phyloP scores from a whole-genome alignment of 179 eudicot genomes.

The Silene coronaria region DNA sequence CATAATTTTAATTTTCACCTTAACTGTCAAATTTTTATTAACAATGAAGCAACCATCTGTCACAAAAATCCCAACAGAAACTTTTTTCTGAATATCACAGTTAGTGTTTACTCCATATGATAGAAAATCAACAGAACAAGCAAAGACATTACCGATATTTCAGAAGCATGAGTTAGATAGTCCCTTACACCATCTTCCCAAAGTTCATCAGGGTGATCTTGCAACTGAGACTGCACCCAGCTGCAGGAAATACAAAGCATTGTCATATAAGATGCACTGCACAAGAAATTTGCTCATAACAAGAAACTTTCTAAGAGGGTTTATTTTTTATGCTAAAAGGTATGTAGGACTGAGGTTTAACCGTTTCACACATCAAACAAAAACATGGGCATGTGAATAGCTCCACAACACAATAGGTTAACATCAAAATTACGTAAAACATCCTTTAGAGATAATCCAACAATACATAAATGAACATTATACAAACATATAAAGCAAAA shows the following conservation, averaged over 20 bases:
- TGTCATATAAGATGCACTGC: conserved; percentile 11
- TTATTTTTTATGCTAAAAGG: background rate
- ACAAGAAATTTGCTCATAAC: background rate
- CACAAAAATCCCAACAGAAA: background rate
- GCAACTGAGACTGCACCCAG: conserved; percentile 87
- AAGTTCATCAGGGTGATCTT: conserved; percentile 85
- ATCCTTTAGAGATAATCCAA: conserved; percentile 4
- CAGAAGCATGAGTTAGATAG: conserved; percentile 63
- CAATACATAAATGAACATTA: background rate
- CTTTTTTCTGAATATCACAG: background rate
- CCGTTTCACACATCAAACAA: background rate
- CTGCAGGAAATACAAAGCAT: conserved; percentile 35
- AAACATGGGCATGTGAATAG: background rate
- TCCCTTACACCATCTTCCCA: conserved; percentile 95
- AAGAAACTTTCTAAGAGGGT: background rate
- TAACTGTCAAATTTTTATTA: background rate
- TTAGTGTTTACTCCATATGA: background rate
- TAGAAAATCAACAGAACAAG: background rate
- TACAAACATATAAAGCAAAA: background rate
- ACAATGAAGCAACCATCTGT: background rate
- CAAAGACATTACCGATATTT: conserved; percentile 48
- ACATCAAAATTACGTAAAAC: background rate
- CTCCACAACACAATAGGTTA: background rate
- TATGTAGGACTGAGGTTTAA: background rate
- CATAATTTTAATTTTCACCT: background rate